Percentiles rank a stretch among this genome's conserved stretches.
These are phyloP conservation scores for Trapa bicornis DNA, from an alignment of 345 rosid genomes.

Conservation along the genomic window DNA sequence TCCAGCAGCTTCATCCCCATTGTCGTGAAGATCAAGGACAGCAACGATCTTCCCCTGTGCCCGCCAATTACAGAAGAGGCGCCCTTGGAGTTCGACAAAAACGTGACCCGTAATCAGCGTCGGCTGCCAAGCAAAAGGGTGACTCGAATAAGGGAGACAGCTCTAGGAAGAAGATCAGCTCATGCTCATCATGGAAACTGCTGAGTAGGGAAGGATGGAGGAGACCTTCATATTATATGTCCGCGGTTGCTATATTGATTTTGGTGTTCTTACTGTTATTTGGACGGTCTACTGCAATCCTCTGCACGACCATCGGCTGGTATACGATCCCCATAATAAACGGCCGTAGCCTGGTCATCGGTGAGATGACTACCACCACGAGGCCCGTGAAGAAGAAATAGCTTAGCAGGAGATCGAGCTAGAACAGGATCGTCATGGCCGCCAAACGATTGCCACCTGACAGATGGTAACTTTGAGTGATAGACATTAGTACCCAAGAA, in stretches of 20 bases:
- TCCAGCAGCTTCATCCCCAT: conserved; percentile 41
- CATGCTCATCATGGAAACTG: not conserved
- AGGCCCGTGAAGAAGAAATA: conserved; percentile 26
- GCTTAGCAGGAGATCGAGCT: conserved; percentile 30
- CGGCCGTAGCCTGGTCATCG: conserved; percentile 8
- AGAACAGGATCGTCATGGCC: conserved; percentile 12
- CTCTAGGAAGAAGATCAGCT: not conserved
- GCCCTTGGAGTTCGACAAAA: not conserved
- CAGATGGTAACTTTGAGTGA: not conserved
- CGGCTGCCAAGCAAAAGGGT: not conserved
- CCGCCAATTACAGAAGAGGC: conserved; percentile 6
- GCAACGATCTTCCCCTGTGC: conserved; percentile 12
- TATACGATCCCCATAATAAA: conserved; percentile 41
- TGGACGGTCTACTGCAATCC: conserved; percentile 50
- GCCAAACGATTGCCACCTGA: not conserved
- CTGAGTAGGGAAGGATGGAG: conserved; percentile 14
- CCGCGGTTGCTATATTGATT: conserved; percentile 37
- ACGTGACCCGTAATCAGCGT: not conserved
- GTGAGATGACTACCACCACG: conserved; percentile 6
- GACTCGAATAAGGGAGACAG: too few species aligned
- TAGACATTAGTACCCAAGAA: too few species aligned
- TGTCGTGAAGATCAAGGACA: conserved; percentile 36
- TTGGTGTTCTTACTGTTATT: conserved; percentile 43
- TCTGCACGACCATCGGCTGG: conserved; percentile 60
- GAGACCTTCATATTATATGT: conserved; percentile 41